phyloP scores from a whole-genome alignment of 441 rosid genomes.

The Hypseocharis bilobata region DNA sequence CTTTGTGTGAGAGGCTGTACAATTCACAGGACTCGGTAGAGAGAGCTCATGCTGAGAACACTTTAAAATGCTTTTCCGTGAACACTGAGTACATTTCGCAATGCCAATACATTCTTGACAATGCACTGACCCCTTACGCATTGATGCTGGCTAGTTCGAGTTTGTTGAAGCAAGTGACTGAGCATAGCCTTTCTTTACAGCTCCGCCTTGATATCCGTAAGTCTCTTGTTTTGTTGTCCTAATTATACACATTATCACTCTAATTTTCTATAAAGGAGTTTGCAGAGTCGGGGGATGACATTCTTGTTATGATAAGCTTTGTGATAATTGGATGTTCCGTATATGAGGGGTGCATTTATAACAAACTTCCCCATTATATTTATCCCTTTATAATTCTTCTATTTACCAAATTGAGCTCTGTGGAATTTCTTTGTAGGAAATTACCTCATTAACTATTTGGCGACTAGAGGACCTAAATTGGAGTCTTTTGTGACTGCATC shows the following conservation, averaged over 20 bases:
- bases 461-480: slow-evolving; percentile 80
- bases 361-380: not conserved
- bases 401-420: not conserved
- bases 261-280: not conserved
- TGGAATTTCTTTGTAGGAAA: slow-evolving; percentile 34
- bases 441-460: slow-evolving; percentile 75
- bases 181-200: slow-evolving; percentile 70
- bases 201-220: slow-evolving; percentile 93
- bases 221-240: slow-evolving; percentile 15
- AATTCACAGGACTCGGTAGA: slow-evolving; percentile 90
- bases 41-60: slow-evolving; percentile 86
- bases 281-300: not conserved
- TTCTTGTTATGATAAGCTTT: not conserved
- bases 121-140: slow-evolving; percentile 88
- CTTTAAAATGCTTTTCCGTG: slow-evolving; percentile 78
- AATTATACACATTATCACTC: not conserved
- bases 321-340: too few species aligned
- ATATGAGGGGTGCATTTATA: too few species aligned
- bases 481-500: slow-evolving; percentile 78
- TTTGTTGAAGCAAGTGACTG: slow-evolving; percentile 91
- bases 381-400: not conserved
- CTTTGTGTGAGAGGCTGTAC: slow-evolving; percentile 85
- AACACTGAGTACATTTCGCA: slow-evolving; percentile 86
- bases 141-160: slow-evolving; percentile 99
- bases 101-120: slow-evolving; percentile 95